Conservation (phyloP, 2,329 filamentous ascomycete genomes). For the Xylaria hypoxylon region DNA sequence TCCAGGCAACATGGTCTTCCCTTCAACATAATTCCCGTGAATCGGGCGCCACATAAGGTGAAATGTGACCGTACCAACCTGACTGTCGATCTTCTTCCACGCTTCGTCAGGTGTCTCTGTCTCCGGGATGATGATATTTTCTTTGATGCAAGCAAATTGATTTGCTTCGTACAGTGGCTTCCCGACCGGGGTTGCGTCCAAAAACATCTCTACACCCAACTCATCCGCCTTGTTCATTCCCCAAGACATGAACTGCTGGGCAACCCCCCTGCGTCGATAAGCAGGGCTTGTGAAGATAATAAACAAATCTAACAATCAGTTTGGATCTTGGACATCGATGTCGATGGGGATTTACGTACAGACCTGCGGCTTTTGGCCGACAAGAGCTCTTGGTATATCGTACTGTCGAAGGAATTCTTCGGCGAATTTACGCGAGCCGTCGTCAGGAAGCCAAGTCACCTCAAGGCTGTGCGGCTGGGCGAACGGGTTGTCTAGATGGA, state of each 20-base stretch:
- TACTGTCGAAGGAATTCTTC: constrained; percentile 37
- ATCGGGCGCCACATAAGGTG: constrained; percentile 27
- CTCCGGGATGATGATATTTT: constrained; percentile 40
- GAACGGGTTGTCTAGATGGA: constrained; percentile 49
- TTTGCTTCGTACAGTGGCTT: constrained; percentile 44
- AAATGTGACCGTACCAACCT: constrained; percentile 52
- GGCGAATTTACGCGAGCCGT: constrained; percentile 41
- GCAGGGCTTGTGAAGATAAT: constrained; percentile 45
- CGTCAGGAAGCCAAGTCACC: constrained; percentile 51
- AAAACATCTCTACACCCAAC: constrained; percentile 42
- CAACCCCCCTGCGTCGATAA: constrained; percentile 42
- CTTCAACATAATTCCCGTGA: neutral
- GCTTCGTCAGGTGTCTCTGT: constrained; percentile 38
- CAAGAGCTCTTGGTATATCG: constrained; percentile 27
- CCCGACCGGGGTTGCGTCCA: constrained; percentile 43
- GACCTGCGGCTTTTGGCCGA: constrained; percentile 41
- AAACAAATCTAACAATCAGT: constrained; percentile 34
- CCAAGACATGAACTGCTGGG: constrained; percentile 44
- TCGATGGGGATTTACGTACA: constrained; percentile 37
- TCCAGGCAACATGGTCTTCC: no score
- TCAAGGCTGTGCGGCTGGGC: constrained; percentile 31
- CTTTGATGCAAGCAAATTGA: constrained; percentile 27
- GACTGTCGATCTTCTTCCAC: constrained; percentile 51
- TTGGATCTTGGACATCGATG: no score
- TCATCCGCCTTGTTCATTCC: constrained; percentile 43